Percentiles rank a stretch among this genome's conserved stretches.
Conservation (phyloP, 148 eudicot genomes). For the Rheum nobile region DNA sequence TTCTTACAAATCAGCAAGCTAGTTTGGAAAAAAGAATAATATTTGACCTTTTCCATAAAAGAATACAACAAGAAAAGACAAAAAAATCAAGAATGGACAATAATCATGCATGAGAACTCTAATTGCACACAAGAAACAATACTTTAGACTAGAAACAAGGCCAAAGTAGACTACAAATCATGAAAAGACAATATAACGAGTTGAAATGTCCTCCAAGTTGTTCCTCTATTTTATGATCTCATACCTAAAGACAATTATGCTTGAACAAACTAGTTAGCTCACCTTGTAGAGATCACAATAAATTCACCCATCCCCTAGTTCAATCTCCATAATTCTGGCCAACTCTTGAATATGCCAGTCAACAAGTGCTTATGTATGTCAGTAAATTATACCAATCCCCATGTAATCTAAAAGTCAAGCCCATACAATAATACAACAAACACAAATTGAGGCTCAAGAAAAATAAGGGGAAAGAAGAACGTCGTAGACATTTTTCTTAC, state of each 20-base stretch:
- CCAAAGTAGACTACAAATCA: too few relatives aligned
- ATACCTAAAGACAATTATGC: background rate
- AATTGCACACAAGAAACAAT: too few relatives aligned
- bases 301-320: conserved; percentile 91
- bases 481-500: conserved; percentile 51
- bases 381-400: background rate
- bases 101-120: too few relatives aligned
- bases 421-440: background rate
- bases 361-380: background rate
- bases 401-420: background rate
- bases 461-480: background rate
- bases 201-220: too few relatives aligned
- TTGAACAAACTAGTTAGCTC: background rate
- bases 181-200: too few relatives aligned
- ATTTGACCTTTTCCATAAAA: too few relatives aligned
- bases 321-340: conserved; percentile 78
- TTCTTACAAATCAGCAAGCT: too few relatives aligned
- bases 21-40: too few relatives aligned
- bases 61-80: too few relatives aligned
- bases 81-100: too few relatives aligned
- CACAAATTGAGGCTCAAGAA: background rate
- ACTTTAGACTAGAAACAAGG: too few relatives aligned
- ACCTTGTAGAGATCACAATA: conserved; percentile 60
- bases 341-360: conserved; percentile 58
- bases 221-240: background rate